A percentile compares a stretch with the other conserved stretches of the same genome.
Evolutionary conservation across 1,139 yeast species (phyloP).

Genomic region (Scheffersomyces titani): DNA sequence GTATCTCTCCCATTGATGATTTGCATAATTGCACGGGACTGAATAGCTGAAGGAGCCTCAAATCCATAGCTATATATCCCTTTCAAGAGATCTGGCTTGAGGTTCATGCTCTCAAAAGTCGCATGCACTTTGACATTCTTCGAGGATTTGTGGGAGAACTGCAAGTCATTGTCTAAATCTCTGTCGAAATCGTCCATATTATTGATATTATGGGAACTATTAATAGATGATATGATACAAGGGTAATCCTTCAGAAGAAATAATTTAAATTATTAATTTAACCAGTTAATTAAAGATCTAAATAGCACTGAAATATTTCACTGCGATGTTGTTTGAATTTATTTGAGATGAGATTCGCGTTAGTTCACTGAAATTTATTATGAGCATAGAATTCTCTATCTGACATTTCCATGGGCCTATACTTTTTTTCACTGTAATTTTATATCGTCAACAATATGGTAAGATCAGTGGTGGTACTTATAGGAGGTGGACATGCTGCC

Average conservation of each 20-base stretch:
- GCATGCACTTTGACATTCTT: conserved; percentile 63
- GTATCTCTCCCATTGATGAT: conserved; percentile 89
- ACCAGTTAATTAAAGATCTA: neutral
- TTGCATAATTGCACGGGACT: conserved; percentile 91
- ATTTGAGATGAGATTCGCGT: neutral
- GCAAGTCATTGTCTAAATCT: conserved; percentile 56
- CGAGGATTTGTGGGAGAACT: conserved; percentile 55
- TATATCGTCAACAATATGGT: neutral
- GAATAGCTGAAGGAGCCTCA: conserved; percentile 93
- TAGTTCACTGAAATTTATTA: conserved; percentile 1
- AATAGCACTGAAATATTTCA: neutral
- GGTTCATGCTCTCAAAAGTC: conserved; percentile 76
- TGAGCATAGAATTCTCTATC: neutral
- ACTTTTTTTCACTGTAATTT: neutral
- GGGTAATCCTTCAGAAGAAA: neutral
- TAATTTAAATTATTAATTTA: too few relatives aligned
- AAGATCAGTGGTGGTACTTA: conserved; percentile 45
- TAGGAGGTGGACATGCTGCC: conserved; percentile 78
- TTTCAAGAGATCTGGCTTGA: conserved; percentile 64
- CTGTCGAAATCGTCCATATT: conserved; percentile 46
- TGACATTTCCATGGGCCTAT: neutral
- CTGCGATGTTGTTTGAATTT: neutral
- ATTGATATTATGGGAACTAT: neutral
- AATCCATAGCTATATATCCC: conserved; percentile 93
- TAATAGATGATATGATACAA: neutral